Evolutionary conservation across 2,329 filamentous ascomycete species (phyloP).

Genomic region (Madurella fahalii): DNA sequence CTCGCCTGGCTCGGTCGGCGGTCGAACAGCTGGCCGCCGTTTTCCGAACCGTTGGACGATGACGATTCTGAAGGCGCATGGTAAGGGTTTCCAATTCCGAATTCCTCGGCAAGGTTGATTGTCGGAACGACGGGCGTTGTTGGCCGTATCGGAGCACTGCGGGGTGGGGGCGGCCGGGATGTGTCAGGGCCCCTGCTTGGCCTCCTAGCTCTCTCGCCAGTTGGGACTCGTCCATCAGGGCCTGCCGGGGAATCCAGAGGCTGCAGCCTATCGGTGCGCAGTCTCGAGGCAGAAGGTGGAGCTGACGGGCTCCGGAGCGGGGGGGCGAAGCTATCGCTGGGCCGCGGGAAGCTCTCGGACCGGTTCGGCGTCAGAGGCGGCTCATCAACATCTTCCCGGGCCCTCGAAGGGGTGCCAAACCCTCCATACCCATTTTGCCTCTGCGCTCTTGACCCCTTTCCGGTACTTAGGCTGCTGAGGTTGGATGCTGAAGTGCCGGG

Average conservation of each 20-base stretch:
- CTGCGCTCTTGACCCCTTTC: slow-evolving; percentile 38
- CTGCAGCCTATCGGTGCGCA: slow-evolving; percentile 31
- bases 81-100: slow-evolving; percentile 59
- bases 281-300: slow-evolving; percentile 31
- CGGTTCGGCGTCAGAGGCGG: slow-evolving; percentile 39
- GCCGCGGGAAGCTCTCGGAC: slow-evolving; percentile 51
- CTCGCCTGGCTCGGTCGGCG: slow-evolving; percentile 51
- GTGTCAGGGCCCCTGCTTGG: slow-evolving; percentile 48
- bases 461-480: slow-evolving; percentile 31
- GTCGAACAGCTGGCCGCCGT: slow-evolving; percentile 34
- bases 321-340: slow-evolving; percentile 34
- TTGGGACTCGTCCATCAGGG: slow-evolving; percentile 23
- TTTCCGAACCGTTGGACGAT: slow-evolving; percentile 60
- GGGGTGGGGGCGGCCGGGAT: slow-evolving; percentile 50
- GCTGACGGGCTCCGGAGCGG: slow-evolving; percentile 46
- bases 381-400: slow-evolving; percentile 36
- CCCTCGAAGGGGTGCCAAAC: slow-evolving; percentile 47
- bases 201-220: slow-evolving; percentile 31
- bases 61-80: slow-evolving; percentile 61
- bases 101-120: slow-evolving; percentile 57
- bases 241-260: slow-evolving; percentile 20
- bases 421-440: slow-evolving; percentile 55
- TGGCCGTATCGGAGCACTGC: slow-evolving; percentile 45
- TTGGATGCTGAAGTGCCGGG: slow-evolving; percentile 33
- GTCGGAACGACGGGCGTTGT: slow-evolving; percentile 34